A percentile compares a stretch with the other conserved stretches of the same genome.
Evolutionary conservation across 108 stramenopile species (phyloP).

Genomic region (Aureococcus anophagefferens): DNA sequence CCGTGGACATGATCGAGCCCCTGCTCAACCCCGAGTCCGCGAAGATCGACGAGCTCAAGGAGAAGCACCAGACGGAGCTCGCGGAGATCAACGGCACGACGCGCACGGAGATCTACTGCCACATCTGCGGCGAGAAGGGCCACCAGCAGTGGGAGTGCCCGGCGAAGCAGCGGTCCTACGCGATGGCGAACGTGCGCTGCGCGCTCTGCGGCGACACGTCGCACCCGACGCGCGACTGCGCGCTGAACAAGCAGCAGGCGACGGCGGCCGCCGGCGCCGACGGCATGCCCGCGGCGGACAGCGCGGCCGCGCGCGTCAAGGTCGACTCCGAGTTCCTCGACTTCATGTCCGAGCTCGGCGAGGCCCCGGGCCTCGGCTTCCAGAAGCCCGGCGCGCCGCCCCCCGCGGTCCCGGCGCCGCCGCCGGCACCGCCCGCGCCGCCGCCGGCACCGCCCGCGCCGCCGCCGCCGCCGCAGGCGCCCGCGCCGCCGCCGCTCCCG

Average conservation of each 20-base stretch:
- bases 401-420: no score
- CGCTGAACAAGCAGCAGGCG: slow-evolving; percentile 32
- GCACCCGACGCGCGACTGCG: slow-evolving; percentile 95
- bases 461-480: no score
- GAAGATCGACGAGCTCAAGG: slow-evolving; percentile 96
- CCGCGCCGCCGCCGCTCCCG: no score
- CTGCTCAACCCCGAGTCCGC: slow-evolving; percentile 55
- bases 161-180: slow-evolving; percentile 40
- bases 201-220: slow-evolving; percentile 94
- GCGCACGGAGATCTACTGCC: slow-evolving; percentile 93
- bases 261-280: slow-evolving; percentile 11
- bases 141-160: slow-evolving; percentile 94
- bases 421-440: no score
- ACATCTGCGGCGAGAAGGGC: slow-evolving; percentile 91
- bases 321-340: slow-evolving; percentile 80
- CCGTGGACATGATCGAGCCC: slow-evolving; percentile 75
- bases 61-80: slow-evolving; percentile 83
- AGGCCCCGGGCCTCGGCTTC: slow-evolving; percentile 26
- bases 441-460: no score
- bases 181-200: slow-evolving; percentile 64
- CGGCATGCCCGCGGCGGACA: slow-evolving; percentile 25
- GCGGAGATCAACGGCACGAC: slow-evolving; percentile 97
- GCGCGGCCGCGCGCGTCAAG: slow-evolving; percentile 38
- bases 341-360: slow-evolving; percentile 96
- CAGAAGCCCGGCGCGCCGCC: not conserved